Percentiles rank a stretch among this genome's conserved stretches.
phyloP scores from a whole-genome alignment of 2,329 filamentous ascomycete genomes.

The Colletotrichum echinochloae region DNA sequence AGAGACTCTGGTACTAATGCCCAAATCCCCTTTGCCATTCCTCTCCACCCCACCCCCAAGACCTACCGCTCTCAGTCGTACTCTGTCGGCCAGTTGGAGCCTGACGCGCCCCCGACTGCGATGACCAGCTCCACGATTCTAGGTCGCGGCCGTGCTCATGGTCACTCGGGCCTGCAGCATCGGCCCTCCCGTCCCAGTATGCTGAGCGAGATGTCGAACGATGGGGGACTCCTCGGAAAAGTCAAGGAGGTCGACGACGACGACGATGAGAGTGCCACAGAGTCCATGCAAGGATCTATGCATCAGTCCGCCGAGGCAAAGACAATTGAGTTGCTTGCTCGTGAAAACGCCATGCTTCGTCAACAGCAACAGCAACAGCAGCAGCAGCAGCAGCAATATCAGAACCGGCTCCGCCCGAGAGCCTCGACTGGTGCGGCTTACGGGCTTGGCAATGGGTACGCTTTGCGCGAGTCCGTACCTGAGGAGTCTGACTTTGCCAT shows the following conservation, averaged over 20 bases:
- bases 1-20: slow-evolving; percentile 66
- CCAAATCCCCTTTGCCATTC: slow-evolving; percentile 88
- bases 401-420: slow-evolving; percentile 66
- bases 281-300: slow-evolving; percentile 65
- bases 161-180: slow-evolving; percentile 79
- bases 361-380: slow-evolving; percentile 56
- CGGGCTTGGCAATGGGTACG: slow-evolving; percentile 66
- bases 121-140: slow-evolving; percentile 62
- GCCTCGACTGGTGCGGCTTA: slow-evolving; percentile 68
- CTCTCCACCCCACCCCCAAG: slow-evolving; percentile 89
- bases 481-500: slow-evolving; percentile 80
- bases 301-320: slow-evolving; percentile 70
- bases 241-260: slow-evolving; percentile 78
- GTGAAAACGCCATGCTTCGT: slow-evolving; percentile 72
- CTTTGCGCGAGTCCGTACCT: slow-evolving; percentile 69
- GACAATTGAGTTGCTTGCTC: slow-evolving; percentile 71
- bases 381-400: slow-evolving; percentile 63
- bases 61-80: slow-evolving; percentile 97
- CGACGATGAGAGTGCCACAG: slow-evolving; percentile 69
- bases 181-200: slow-evolving; percentile 83
- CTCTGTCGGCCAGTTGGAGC: slow-evolving; percentile 90
- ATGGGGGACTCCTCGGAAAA: slow-evolving; percentile 72
- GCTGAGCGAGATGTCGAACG: slow-evolving; percentile 77
- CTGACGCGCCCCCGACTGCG: slow-evolving; percentile 63
- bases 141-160: slow-evolving; percentile 62